Evolutionary conservation across 2,329 filamentous ascomycete genomes (phyloP).

Genomic region (Colletotrichum nymphaeae): DNA sequence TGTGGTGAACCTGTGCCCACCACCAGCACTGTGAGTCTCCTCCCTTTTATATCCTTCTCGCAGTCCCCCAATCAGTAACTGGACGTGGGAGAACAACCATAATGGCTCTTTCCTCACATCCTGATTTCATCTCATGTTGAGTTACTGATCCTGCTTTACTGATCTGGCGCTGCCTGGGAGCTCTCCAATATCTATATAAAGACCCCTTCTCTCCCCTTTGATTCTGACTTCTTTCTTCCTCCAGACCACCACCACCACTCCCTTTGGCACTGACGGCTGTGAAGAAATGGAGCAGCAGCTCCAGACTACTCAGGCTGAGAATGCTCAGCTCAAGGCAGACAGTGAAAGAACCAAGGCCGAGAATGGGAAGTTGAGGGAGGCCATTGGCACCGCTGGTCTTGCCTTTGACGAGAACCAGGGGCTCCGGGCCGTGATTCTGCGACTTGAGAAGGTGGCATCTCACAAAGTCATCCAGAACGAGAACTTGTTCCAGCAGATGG

Average conservation of each 20-base stretch:
- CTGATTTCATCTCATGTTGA: too few species aligned
- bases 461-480: not conserved
- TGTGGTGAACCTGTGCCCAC: not conserved
- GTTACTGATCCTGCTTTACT: too few species aligned
- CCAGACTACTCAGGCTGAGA: not conserved
- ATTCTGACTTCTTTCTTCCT: not conserved
- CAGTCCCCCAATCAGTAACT: not conserved
- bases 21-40: not conserved
- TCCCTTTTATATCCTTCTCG: not conserved
- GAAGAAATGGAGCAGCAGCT: not conserved
- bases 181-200: not conserved
- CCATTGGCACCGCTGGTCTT: not conserved
- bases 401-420: not conserved
- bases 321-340: too few species aligned
- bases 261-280: slow-evolving; percentile 1
- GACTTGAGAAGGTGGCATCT: not conserved
- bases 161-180: too few species aligned
- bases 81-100: not conserved
- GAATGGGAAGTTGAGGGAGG: too few species aligned
- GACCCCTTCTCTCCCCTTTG: not conserved
- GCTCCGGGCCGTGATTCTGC: not conserved
- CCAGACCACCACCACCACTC: not conserved
- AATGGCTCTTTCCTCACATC: not conserved
- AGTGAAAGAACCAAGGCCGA: too few species aligned
- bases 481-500: not conserved